phyloP scores from a whole-genome alignment of 139 green algal genomes.

The Diplosphaera chodatii region DNA sequence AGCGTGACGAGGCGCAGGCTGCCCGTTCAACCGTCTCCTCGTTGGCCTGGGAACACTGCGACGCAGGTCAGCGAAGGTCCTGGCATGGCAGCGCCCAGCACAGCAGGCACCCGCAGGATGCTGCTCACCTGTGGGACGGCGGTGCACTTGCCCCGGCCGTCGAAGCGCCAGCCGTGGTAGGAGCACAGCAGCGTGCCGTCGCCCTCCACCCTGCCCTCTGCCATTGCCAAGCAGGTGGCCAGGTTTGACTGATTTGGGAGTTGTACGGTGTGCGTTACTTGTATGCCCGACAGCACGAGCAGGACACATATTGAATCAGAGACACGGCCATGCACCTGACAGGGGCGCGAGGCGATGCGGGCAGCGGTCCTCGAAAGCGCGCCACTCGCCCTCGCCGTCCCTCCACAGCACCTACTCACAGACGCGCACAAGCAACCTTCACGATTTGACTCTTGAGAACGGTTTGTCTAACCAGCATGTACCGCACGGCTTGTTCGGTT shows the following conservation, averaged over 20 bases:
- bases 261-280: no score
- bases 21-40: background rate
- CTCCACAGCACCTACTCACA: constrained; percentile 32
- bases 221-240: no score
- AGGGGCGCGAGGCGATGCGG: constrained; percentile 56
- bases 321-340: background rate
- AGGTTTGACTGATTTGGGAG: background rate
- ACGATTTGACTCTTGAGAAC: background rate
- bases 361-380: constrained; percentile 36
- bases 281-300: no score
- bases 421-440: background rate
- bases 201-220: constrained; percentile 42
- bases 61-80: no score
- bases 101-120: no score
- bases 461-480: no score
- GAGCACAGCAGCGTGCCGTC: constrained; percentile 45
- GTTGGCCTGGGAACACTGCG: constrained; percentile 1
- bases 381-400: constrained; percentile 26
- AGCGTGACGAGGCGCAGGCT: background rate
- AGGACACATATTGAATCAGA: no score
- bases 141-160: constrained; percentile 27
- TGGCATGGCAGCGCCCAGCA: no score
- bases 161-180: constrained; percentile 51
- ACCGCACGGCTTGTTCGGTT: no score
- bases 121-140: constrained; percentile 39